Conservation (phyloP, 2,329 filamentous ascomycete species). For the Xylaria sp. region DNA sequence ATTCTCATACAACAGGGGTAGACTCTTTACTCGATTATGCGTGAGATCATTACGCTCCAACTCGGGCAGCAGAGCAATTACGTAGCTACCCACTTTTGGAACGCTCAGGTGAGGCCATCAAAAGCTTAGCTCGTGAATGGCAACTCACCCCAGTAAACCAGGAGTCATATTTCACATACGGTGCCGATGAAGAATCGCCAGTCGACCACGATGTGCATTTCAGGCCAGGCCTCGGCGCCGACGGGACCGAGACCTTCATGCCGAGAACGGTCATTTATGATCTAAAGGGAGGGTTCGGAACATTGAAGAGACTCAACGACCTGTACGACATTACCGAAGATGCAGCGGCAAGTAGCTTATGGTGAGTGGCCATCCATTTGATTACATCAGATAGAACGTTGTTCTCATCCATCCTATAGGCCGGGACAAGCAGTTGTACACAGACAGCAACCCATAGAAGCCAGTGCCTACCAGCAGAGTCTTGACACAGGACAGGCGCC, state of each 20-base stretch:
- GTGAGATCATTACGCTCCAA: conserved; percentile 94
- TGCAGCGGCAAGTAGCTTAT: conserved; percentile 52
- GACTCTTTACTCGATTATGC: conserved; percentile 67
- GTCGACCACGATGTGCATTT: conserved; percentile 91
- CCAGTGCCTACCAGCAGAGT: conserved; percentile 80
- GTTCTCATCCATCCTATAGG: conserved; percentile 57
- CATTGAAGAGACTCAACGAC: conserved; percentile 86
- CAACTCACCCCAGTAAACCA: conserved; percentile 51
- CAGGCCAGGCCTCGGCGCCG: conserved; percentile 80
- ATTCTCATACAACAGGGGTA: not conserved
- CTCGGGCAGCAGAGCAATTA: conserved; percentile 95
- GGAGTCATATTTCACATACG: conserved; percentile 98
- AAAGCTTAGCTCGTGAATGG: not conserved
- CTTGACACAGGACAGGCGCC: conserved; percentile 77
- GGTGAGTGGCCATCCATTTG: conserved; percentile 47
- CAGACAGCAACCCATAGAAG: conserved; percentile 72
- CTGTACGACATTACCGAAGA: conserved; percentile 74
- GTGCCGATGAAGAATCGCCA: conserved; percentile 70
- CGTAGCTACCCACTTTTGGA: conserved; percentile 97
- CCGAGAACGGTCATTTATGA: conserved; percentile 95
- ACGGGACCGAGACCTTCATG: conserved; percentile 91
- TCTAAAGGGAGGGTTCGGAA: conserved; percentile 92
- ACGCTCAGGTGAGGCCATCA: conserved; percentile 73
- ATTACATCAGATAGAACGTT: conserved; percentile 22
- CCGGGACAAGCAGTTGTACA: conserved; percentile 75